Evolutionary conservation across 257 asterid species (phyloP).

Genomic region (Solanum commersonii): DNA sequence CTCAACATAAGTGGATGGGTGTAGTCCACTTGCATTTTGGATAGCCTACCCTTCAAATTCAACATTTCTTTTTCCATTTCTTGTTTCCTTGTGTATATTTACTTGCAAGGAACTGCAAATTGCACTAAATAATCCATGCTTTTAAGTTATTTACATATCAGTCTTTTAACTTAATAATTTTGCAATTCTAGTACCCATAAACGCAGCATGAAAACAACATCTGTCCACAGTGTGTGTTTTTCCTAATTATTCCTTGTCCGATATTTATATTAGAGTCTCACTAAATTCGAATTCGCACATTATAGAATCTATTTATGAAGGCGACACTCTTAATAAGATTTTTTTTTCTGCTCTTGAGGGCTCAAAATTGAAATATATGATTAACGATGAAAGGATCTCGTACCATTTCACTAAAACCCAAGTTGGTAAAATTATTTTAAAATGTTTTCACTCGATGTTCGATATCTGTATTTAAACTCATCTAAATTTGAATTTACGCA

Average conservation of each 20-base stretch:
- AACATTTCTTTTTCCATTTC: neutral
- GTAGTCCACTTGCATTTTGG: neutral
- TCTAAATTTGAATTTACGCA: neutral
- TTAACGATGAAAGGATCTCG: neutral
- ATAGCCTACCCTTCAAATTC: neutral
- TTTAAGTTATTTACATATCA: neutral
- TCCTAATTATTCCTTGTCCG: neutral
- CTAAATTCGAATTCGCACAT: neutral
- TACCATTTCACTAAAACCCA: neutral
- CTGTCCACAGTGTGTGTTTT: neutral
- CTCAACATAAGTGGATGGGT: neutral
- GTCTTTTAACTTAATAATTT: neutral
- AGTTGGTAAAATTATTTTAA: neutral
- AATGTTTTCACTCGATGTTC: rapidly evolving
- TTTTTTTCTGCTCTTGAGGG: neutral
- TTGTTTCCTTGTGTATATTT: neutral
- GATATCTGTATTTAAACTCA: neutral
- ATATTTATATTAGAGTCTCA: neutral
- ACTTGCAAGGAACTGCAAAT: neutral
- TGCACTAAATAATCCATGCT: neutral
- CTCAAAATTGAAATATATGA: neutral
- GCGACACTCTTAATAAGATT: no score
- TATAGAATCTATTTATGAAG: neutral
- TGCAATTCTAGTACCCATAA: neutral
- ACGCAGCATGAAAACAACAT: neutral